Evolutionary conservation across 2,329 filamentous ascomycete species (phyloP).

Genomic region (Fonsecaea pedrosoi): DNA sequence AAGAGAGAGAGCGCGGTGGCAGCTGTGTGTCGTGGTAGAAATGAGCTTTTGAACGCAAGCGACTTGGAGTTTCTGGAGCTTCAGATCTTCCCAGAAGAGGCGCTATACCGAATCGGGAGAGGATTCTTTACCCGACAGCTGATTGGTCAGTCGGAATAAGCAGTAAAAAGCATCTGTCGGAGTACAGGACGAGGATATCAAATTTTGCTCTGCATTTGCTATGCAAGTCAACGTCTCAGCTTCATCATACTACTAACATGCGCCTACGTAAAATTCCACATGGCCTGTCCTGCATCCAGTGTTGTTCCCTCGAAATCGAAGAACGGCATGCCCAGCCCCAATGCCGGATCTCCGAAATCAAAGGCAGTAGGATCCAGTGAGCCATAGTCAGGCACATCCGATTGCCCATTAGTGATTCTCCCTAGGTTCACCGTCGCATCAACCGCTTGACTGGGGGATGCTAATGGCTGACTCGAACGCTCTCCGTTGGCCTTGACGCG

Average conservation of each 20-base stretch:
- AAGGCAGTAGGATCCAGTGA: conserved; percentile 36
- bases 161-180: background rate
- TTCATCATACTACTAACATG: background rate
- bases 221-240: background rate
- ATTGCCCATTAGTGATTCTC: conserved; percentile 23
- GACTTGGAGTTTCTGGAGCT: conserved; percentile 24
- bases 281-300: conserved; percentile 30
- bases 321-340: conserved; percentile 41
- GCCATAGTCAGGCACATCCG: conserved; percentile 32
- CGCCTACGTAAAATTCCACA: conserved; percentile 37
- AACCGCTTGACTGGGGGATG: conserved; percentile 28
- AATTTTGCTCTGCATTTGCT: background rate
- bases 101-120: conserved; percentile 28
- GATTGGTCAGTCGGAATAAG: conserved; percentile 23
- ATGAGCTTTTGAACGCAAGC: conserved; percentile 29
- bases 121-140: conserved; percentile 23
- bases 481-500: conserved; percentile 30
- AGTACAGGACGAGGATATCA: background rate
- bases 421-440: conserved; percentile 17
- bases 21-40: conserved; percentile 19
- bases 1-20: conserved; percentile 14
- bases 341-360: conserved; percentile 39
- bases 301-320: conserved; percentile 43
- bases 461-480: conserved; percentile 21
- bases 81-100: conserved; percentile 15